Conservation (phyloP, 139 green algal genomes). For the Chlorella sp. region DNA sequence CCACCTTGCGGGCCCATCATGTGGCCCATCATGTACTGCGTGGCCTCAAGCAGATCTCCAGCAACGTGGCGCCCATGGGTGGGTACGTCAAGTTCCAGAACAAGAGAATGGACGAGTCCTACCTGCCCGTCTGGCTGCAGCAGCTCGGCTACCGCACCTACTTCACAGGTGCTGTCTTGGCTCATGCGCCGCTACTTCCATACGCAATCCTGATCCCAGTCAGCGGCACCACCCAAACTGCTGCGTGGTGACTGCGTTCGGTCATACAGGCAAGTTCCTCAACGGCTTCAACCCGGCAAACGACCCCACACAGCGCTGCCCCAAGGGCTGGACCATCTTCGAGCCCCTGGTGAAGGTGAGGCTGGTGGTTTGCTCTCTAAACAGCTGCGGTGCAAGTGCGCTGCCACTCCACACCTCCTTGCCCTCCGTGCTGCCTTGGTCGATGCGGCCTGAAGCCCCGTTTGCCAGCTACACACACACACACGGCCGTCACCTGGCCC, state of each 20-base stretch:
- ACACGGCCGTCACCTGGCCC: too few species aligned
- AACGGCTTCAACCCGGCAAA: not conserved
- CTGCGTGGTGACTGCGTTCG: too few species aligned
- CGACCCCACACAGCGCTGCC: not conserved
- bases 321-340: not conserved
- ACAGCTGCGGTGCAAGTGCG: too few species aligned
- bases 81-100: slow-evolving; percentile 20
- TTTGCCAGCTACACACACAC: too few species aligned
- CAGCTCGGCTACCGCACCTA: slow-evolving; percentile 9
- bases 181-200: too few species aligned
- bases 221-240: too few species aligned
- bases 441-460: too few species aligned
- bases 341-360: not conserved
- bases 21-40: slow-evolving; percentile 1
- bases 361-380: too few species aligned
- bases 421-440: too few species aligned
- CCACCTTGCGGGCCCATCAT: too few species aligned
- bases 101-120: slow-evolving; percentile 6
- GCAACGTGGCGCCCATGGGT: not conserved
- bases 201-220: too few species aligned
- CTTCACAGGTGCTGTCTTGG: slow-evolving; percentile 6
- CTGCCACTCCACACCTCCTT: too few species aligned
- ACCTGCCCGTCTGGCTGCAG: slow-evolving; percentile 20
- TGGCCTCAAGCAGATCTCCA: not conserved
- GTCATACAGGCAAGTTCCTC: not conserved